Evolutionary conservation across 108 stramenopile species (phyloP).

Genomic region (Hondaea fermentalgiana): DNA sequence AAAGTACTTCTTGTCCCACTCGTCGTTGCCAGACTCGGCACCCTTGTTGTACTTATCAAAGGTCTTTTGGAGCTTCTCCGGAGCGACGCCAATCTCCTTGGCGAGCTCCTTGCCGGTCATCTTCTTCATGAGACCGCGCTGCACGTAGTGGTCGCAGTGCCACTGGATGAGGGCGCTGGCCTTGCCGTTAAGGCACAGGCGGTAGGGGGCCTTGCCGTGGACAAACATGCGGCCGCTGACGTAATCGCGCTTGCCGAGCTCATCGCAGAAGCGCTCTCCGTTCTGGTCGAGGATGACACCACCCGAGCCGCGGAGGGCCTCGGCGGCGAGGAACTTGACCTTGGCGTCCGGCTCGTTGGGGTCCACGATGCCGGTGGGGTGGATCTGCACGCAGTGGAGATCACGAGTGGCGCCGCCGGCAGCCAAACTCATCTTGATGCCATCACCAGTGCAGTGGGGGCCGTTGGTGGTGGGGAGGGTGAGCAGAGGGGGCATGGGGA

Average conservation of each 20-base stretch:
- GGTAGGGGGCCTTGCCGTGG: constrained; percentile 20
- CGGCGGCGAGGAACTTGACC: constrained; percentile 68
- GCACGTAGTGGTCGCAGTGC: constrained; percentile 17
- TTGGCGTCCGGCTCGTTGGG: constrained; percentile 75
- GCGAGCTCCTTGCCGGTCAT: constrained; percentile 10
- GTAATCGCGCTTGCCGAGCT: constrained; percentile 28
- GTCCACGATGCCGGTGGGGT: constrained; percentile 93
- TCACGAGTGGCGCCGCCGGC: constrained; percentile 77
- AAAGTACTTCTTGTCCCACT: constrained; percentile 7
- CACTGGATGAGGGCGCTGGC: constrained; percentile 2
- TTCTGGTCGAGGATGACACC: constrained; percentile 20
- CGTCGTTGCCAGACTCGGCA: neutral
- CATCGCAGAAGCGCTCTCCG: constrained; percentile 38
- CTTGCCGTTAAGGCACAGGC: constrained; percentile 17
- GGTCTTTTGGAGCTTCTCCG: constrained; percentile 11
- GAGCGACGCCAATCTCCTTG: constrained; percentile 14
- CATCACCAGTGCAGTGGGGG: constrained; percentile 61
- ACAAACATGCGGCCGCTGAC: constrained; percentile 18
- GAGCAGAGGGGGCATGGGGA: neutral
- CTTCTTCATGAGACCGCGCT: constrained; percentile 17
- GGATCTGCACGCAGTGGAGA: constrained; percentile 91
- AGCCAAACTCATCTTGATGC: constrained; percentile 56
- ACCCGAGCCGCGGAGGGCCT: constrained; percentile 71
- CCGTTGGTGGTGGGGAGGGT: constrained; percentile 62
- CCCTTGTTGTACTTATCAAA: constrained; percentile 18